Conservation (phyloP, 106 monocot species). For the Acorus calamus region DNA sequence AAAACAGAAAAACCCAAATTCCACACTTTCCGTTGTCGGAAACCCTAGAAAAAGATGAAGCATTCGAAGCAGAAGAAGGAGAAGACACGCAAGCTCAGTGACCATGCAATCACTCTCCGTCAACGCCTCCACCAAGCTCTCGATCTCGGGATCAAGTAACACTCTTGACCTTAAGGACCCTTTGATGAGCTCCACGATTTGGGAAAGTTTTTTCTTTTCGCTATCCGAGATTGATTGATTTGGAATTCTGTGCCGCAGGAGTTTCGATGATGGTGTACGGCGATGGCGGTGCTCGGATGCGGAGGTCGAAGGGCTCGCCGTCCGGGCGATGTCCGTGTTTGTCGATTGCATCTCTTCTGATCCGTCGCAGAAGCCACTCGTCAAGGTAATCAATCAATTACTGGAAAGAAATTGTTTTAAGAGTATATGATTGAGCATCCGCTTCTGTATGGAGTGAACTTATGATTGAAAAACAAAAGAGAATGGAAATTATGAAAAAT, state of each 20-base stretch:
- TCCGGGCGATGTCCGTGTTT: conserved; percentile 5
- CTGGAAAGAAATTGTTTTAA: too few relatives aligned
- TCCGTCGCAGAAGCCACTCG: not conserved
- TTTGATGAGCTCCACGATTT: not conserved
- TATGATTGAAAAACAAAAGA: too few relatives aligned
- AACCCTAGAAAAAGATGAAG: too few relatives aligned
- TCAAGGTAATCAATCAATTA: not conserved
- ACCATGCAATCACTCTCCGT: not conserved
- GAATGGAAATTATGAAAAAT: too few relatives aligned
- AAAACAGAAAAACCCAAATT: too few relatives aligned
- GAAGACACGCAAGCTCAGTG: not conserved
- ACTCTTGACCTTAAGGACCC: not conserved
- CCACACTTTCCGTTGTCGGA: too few relatives aligned
- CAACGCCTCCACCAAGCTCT: conserved; percentile 8
- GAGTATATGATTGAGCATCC: too few relatives aligned
- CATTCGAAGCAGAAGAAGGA: not conserved
- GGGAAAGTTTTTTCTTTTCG: not conserved
- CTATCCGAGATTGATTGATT: not conserved
- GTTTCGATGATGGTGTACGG: not conserved
- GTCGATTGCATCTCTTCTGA: conserved; percentile 1
- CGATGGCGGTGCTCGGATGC: conserved; percentile 5
- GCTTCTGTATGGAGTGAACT: too few relatives aligned
- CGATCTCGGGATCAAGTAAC: conserved; percentile 5
- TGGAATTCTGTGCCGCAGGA: not conserved
- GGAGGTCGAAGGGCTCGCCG: conserved; percentile 2